Conservation (phyloP, 169 alveolate genomes). For the Plasmodium billcollinsi region DNA sequence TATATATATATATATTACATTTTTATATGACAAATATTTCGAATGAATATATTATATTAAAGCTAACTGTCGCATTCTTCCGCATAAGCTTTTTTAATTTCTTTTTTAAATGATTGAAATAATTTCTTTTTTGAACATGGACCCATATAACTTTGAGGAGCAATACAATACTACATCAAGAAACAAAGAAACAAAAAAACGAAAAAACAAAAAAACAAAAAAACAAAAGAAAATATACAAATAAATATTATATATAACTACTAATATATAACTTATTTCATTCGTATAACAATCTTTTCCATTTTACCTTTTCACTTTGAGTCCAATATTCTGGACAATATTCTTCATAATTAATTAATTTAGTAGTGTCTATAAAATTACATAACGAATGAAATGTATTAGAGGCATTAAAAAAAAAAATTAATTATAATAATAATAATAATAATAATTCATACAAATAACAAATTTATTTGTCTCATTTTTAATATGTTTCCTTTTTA, state of each 20-base stretch:
- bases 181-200: not conserved
- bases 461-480: not conserved
- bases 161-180: constrained; percentile 40
- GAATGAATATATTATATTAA: not conserved
- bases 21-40: no score
- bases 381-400: not conserved
- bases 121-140: constrained; percentile 62
- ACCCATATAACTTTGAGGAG: constrained; percentile 51
- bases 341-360: constrained; percentile 30
- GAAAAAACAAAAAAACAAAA: not conserved
- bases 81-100: constrained; percentile 53
- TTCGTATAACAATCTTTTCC: not conserved
- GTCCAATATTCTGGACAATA: constrained; percentile 64
- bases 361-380: constrained; percentile 9
- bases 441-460: not conserved
- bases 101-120: constrained; percentile 28
- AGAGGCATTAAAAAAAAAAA: not conserved
- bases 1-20: no score
- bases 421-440: not conserved
- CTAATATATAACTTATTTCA: not conserved
- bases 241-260: not conserved
- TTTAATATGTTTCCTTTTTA: not conserved
- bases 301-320: constrained; percentile 27
- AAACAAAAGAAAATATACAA: not conserved
- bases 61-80: constrained; percentile 63